A percentile compares a stretch with the other conserved stretches of the same genome.
These are phyloP conservation scores for Sarcodon sp. DNA, from an alignment of 768 basidiomycete species.

Conservation along the genomic window DNA sequence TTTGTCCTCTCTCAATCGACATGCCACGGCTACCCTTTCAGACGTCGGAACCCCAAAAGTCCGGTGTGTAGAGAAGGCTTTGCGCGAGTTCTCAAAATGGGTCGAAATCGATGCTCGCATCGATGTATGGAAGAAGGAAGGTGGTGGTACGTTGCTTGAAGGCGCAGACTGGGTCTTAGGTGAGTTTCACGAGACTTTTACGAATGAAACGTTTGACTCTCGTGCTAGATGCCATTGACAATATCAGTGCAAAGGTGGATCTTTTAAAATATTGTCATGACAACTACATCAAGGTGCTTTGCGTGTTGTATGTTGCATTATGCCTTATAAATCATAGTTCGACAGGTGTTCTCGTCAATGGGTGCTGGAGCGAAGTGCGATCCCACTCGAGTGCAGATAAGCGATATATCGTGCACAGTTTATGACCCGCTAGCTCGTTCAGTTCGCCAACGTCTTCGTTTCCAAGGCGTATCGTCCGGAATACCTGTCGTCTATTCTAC, in stretches of 20 bases:
- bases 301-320: neutral
- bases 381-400: slow-evolving; percentile 90
- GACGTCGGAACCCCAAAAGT: slow-evolving; percentile 96
- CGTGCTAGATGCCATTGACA: slow-evolving; percentile 85
- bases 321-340: neutral
- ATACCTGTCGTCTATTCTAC: slow-evolving; percentile 93
- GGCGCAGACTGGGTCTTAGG: slow-evolving; percentile 94
- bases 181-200: slow-evolving; percentile 17
- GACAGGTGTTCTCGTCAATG: slow-evolving; percentile 90
- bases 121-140: slow-evolving; percentile 80
- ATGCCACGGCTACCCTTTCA: slow-evolving; percentile 77
- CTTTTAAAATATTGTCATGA: slow-evolving; percentile 81
- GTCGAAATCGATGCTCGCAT: slow-evolving; percentile 74
- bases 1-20: slow-evolving; percentile 87
- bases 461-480: slow-evolving; percentile 44
- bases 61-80: slow-evolving; percentile 50
- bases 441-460: slow-evolving; percentile 66
- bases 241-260: slow-evolving; percentile 94
- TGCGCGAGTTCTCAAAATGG: slow-evolving; percentile 72
- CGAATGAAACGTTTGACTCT: slow-evolving; percentile 2
- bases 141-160: slow-evolving; percentile 58
- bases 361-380: slow-evolving; percentile 92
- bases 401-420: slow-evolving; percentile 83
- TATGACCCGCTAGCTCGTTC: slow-evolving; percentile 93
- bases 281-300: slow-evolving; percentile 56